phyloP scores from a whole-genome alignment of 805 yeast genomes.

The Wickerhamomyces xylosicus region DNA sequence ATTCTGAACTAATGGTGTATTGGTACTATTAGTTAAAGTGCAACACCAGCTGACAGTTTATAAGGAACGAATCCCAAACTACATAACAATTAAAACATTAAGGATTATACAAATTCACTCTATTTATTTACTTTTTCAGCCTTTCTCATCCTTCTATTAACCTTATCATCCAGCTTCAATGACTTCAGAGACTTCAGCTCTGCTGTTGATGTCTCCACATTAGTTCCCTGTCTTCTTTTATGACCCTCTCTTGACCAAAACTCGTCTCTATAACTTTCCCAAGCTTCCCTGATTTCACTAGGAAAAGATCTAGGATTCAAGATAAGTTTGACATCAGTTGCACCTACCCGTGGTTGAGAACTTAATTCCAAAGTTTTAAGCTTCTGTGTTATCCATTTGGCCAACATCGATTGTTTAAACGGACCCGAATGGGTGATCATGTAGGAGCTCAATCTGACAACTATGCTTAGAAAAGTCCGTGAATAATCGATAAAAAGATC shows the following conservation, averaged over 20 bases:
- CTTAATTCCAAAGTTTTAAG: constrained; percentile 20
- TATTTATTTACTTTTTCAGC: too few species aligned
- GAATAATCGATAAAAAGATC: constrained; percentile 26
- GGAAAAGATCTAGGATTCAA: constrained; percentile 74
- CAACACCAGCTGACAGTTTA: too few species aligned
- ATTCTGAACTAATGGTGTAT: too few species aligned
- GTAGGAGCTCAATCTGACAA: constrained; percentile 11
- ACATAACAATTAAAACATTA: too few species aligned
- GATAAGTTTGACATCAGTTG: constrained; percentile 69
- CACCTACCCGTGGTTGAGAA: constrained; percentile 58
- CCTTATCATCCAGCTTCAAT: constrained; percentile 1
- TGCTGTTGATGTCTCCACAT: neutral
- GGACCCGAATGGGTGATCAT: constrained; percentile 7
- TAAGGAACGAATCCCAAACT: too few species aligned
- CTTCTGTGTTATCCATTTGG: constrained; percentile 5
- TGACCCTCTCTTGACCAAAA: constrained; percentile 85
- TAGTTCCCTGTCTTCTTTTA: constrained; percentile 33
- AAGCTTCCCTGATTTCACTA: constrained; percentile 78
- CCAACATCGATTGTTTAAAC: constrained; percentile 2
- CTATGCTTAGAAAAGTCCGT: constrained; percentile 19
- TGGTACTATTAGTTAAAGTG: too few species aligned
- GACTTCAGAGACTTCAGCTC: neutral
- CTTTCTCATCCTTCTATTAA: constrained; percentile 2
- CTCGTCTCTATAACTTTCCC: constrained; percentile 91
- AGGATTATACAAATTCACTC: too few species aligned